A percentile compares a stretch with the other conserved stretches of the same genome.
Evolutionary conservation across 2,329 filamentous ascomycete species (phyloP).

Genomic region (Aspergillus chevalieri): DNA sequence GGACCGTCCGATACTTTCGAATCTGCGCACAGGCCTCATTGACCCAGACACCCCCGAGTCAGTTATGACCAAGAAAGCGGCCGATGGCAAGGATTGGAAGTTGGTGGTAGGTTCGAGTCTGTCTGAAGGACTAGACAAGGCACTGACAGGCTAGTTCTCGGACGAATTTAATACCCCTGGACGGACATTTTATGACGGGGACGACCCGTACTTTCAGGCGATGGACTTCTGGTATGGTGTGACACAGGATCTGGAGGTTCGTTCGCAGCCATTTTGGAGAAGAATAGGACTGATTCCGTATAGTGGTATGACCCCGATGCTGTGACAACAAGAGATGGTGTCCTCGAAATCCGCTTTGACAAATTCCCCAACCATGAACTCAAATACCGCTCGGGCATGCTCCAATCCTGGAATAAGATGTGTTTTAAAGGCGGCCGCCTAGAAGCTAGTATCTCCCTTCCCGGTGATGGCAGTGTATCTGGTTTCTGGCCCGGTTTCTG

Average conservation of each 20-base stretch:
- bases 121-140: neutral
- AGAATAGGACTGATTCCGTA: conserved; percentile 3
- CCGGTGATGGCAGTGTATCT: conserved; percentile 58
- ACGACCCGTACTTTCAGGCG: conserved; percentile 63
- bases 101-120: conserved; percentile 49
- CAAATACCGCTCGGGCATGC: conserved; percentile 65
- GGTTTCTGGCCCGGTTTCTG: conserved; percentile 73
- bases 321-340: conserved; percentile 56
- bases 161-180: conserved; percentile 65
- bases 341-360: conserved; percentile 60
- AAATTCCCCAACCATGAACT: conserved; percentile 59
- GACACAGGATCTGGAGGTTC: conserved; percentile 60
- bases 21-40: conserved; percentile 56
- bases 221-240: conserved; percentile 68
- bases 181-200: conserved; percentile 64
- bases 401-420: conserved; percentile 68
- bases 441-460: conserved; percentile 65
- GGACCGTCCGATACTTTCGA: conserved; percentile 50
- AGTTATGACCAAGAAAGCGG: conserved; percentile 50
- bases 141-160: conserved; percentile 47
- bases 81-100: conserved; percentile 56
- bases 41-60: conserved; percentile 61
- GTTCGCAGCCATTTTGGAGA: conserved; percentile 2
- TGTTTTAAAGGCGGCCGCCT: conserved; percentile 67
- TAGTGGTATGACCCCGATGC: conserved; percentile 68